Evolutionary conservation across 345 rosid species (phyloP), one percentile per base, ranked within the genome.

Genomic region (Bruguiera parviflora): DNA sequence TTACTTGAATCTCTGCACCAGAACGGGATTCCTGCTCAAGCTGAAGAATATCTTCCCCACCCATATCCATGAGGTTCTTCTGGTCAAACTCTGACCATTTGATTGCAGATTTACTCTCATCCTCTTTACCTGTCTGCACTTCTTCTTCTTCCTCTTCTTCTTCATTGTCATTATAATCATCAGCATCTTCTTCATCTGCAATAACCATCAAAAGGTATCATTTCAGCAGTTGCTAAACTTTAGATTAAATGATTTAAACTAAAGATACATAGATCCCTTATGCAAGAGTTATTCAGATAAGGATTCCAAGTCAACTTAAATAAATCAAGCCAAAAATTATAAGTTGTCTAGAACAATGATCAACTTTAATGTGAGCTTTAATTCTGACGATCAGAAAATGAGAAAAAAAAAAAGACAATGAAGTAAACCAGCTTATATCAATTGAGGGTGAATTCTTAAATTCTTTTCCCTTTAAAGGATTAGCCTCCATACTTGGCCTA

Each of bases 31-130:
- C 81, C 77, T 69, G 77, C 56, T 77, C 80, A 61, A 18, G 78
- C 65, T 70, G 78, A 67, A 73, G 68, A 60, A 74, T 71, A 28
- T 73, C 86, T 57, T 75, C 84, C 66, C 22, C 69, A 52, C 52
- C 67, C 67, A 1, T 63, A 49, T 52, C 37, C 68, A 65, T 31
- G 53, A 59, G 64, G 69, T 64, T 77, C 71, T 43, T 3, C 18
- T 89, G 88, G 75, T 96, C 99, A 80, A 75, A 89, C 80, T 89
- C 97, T 9, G 97, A 92, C 99, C 99, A 96, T 64, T 79, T 84
- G 66, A 96, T 87, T 58, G 87, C 92, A 67, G 96, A 86, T 72
- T 91, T 88, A 78, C 86, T 87, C 78, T 78, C 92, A 58, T 89
- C 95, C 16, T 85, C 97, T 69, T 88, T 85, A 35, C 70, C 83